Conservation (phyloP, 1,284 basidiomycete species). For the Cutaneotrichosporon curvatum region DNA sequence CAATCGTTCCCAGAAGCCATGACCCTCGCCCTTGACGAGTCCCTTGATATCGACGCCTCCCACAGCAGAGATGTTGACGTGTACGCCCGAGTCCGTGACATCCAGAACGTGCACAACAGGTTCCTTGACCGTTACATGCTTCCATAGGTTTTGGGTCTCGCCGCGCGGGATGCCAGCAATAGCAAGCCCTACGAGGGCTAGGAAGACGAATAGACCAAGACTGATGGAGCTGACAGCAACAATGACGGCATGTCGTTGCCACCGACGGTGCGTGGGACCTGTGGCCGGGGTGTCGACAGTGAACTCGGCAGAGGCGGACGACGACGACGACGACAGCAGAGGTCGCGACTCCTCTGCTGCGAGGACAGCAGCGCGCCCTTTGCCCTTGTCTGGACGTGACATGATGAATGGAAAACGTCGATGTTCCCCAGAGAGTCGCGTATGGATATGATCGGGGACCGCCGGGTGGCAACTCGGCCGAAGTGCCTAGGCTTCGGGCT, state of each 20-base stretch:
- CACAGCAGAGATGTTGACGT: slow-evolving; percentile 31
- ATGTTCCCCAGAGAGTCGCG: too few species aligned
- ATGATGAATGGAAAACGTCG: neutral
- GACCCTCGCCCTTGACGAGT: slow-evolving; percentile 26
- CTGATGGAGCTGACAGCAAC: slow-evolving; percentile 22
- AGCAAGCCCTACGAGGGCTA: slow-evolving; percentile 27
- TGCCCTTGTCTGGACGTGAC: slow-evolving; percentile 8
- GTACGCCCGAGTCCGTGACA: slow-evolving; percentile 35
- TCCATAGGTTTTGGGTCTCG: neutral
- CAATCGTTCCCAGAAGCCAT: neutral
- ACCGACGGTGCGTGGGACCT: neutral
- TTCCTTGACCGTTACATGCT: too few species aligned
- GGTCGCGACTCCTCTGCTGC: slow-evolving; percentile 15
- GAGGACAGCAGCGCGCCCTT: slow-evolving; percentile 8
- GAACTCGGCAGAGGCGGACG: neutral
- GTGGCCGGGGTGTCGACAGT: slow-evolving; percentile 2
- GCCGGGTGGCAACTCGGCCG: too few species aligned
- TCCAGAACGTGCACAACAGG: slow-evolving; percentile 30
- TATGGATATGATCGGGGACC: too few species aligned
- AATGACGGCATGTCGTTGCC: slow-evolving; percentile 10
- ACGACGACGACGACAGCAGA: slow-evolving; percentile 4
- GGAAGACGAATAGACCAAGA: slow-evolving; percentile 23
- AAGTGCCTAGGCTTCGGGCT: too few species aligned
- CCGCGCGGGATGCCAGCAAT: slow-evolving; percentile 16
- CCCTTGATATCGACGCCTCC: slow-evolving; percentile 39